Conservation (phyloP, 352 stramenopile genomes). For the Pythium guiyangense region DNA sequence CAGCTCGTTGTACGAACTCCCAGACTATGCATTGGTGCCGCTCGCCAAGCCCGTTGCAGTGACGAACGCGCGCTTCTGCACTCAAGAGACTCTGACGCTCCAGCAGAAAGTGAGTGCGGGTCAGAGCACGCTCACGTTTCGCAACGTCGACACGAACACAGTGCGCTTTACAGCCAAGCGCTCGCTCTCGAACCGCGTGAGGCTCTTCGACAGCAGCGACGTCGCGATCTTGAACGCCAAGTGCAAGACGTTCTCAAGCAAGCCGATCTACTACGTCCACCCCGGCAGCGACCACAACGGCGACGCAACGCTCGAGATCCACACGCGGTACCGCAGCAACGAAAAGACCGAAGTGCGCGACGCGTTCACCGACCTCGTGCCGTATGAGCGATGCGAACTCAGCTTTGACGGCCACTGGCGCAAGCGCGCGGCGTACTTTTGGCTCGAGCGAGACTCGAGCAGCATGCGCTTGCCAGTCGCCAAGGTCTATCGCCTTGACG, state of each 20-base stretch:
- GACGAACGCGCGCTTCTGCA: neutral
- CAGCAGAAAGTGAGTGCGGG: neutral
- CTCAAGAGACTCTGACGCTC: neutral
- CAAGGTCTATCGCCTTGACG: neutral
- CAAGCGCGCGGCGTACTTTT: conserved; percentile 1
- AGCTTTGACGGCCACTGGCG: conserved; percentile 4
- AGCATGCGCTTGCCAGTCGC: neutral
- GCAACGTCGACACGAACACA: neutral
- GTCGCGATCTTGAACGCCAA: neutral
- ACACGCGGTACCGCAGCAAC: neutral
- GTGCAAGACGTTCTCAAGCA: neutral
- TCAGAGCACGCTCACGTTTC: neutral
- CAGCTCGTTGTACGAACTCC: neutral
- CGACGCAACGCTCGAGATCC: neutral
- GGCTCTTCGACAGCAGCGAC: neutral
- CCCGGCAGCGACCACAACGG: neutral
- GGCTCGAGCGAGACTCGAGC: neutral
- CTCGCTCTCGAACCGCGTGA: neutral
- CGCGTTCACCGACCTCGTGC: neutral
- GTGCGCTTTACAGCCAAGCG: neutral
- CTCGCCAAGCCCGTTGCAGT: neutral
- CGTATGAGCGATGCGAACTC: neutral
- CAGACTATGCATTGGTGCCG: neutral
- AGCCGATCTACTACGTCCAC: neutral
- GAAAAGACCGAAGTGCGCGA: neutral